phyloP scores from a whole-genome alignment of 140 eudicot species.

The Stevia rebaudiana region DNA sequence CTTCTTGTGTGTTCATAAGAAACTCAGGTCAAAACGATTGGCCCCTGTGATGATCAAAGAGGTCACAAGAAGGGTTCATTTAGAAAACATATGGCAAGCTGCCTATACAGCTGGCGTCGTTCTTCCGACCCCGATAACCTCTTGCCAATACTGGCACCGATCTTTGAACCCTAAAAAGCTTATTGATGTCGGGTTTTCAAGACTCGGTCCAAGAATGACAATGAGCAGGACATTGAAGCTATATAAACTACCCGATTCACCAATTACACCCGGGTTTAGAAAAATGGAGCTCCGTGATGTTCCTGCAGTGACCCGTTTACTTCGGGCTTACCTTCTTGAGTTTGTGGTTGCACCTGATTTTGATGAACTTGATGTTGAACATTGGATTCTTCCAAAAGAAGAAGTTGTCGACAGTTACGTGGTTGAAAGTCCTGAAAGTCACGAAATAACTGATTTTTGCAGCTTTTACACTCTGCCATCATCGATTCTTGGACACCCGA shows the following conservation, averaged over 20 bases:
- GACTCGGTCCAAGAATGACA: constrained; percentile 60
- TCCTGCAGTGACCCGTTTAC: constrained; percentile 52
- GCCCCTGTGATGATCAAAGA: constrained; percentile 73
- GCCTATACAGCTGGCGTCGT: constrained; percentile 71
- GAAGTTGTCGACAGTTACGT: constrained; percentile 49
- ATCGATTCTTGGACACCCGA: constrained; percentile 53
- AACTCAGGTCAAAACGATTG: constrained; percentile 54
- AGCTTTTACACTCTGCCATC: constrained; percentile 59
- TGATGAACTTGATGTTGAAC: constrained; percentile 59
- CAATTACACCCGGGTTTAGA: constrained; percentile 50
- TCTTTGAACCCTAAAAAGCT: constrained; percentile 60
- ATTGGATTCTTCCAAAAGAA: constrained; percentile 61
- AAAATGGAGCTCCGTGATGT: constrained; percentile 64
- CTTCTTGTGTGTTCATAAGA: constrained; percentile 66
- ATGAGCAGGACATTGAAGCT: constrained; percentile 65
- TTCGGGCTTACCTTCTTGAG: constrained; percentile 41
- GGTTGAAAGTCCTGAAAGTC: constrained; percentile 58
- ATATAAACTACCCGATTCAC: constrained; percentile 42
- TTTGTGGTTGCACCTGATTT: constrained; percentile 60
- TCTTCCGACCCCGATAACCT: constrained; percentile 59
- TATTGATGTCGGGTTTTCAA: constrained; percentile 60
- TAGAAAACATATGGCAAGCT: constrained; percentile 72
- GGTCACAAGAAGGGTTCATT: constrained; percentile 62
- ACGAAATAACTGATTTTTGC: constrained; percentile 54
- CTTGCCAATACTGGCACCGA: constrained; percentile 68